These are phyloP conservation scores for Eurotiales sp. DNA, from an alignment of 2,329 filamentous ascomycete genomes.

Conservation along the genomic window DNA sequence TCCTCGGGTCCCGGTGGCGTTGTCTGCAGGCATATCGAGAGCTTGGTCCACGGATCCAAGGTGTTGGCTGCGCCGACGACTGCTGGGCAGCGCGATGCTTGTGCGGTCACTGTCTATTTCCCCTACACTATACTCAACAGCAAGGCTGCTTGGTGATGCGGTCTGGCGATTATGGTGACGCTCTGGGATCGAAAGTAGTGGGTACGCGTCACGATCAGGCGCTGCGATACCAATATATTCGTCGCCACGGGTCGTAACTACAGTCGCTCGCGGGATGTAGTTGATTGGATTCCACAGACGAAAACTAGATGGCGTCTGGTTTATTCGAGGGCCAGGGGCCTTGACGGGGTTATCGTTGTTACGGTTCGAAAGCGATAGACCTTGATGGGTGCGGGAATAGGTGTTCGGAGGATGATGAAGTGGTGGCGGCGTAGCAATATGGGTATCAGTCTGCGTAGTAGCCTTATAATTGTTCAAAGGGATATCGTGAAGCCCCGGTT, in stretches of 20 bases:
- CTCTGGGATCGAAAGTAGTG: slow-evolving; percentile 56
- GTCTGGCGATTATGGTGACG: slow-evolving; percentile 53
- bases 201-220: slow-evolving; percentile 47
- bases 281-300: slow-evolving; percentile 61
- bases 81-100: slow-evolving; percentile 50
- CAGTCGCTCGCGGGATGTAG: slow-evolving; percentile 54
- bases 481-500: background rate
- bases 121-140: slow-evolving; percentile 46
- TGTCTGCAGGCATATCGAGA: slow-evolving; percentile 26
- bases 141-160: slow-evolving; percentile 43
- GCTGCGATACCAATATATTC: slow-evolving; percentile 32
- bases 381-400: slow-evolving; percentile 5
- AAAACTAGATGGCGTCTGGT: slow-evolving; percentile 32
- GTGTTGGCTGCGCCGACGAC: slow-evolving; percentile 34
- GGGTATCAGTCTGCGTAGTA: background rate
- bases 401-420: slow-evolving; percentile 18
- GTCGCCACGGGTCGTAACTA: slow-evolving; percentile 42
- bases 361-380: slow-evolving; percentile 15
- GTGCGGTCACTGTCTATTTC: slow-evolving; percentile 48
- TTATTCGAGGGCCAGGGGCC: slow-evolving; percentile 12
- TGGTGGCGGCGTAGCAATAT: slow-evolving; percentile 14
- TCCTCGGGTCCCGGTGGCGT: slow-evolving; percentile 16
- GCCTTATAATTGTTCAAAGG: background rate
- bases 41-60: slow-evolving; percentile 17
- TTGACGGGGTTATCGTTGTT: slow-evolving; percentile 7